These are phyloP conservation scores for Fagopyrum esculentum DNA, from an alignment of 148 eudicot species.

Conservation along the genomic window DNA sequence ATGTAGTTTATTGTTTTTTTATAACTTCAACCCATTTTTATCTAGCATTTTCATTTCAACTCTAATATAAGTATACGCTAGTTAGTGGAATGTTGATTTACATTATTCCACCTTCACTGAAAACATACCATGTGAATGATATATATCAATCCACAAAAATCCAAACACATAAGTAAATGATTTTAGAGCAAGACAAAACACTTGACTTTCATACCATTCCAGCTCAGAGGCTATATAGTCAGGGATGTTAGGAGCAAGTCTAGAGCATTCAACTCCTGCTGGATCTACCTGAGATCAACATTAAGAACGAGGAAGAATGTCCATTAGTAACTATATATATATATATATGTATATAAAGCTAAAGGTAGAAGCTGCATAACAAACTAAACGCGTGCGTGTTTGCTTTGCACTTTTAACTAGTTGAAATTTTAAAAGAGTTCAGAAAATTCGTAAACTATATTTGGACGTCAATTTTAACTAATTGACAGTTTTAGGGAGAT, in stretches of 20 bases:
- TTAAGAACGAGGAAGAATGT: conserved; percentile 7
- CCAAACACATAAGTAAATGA: not conserved
- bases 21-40: no score
- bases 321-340: not conserved
- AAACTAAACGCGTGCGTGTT: no score
- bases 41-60: no score
- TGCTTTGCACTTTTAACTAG: no score
- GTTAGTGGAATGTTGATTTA: not conserved
- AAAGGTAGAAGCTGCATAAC: not conserved
- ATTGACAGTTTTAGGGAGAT: no score
- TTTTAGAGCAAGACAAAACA: conserved; percentile 1
- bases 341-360: not conserved
- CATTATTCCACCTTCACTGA: not conserved
- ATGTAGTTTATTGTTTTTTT: no score
- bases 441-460: no score
- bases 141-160: not conserved
- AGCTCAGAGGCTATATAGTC: conserved; percentile 58
- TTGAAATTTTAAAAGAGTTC: no score
- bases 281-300: conserved; percentile 64
- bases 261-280: conserved; percentile 59
- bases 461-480: no score
- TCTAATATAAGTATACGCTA: no score
- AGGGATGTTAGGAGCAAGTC: conserved; percentile 47
- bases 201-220: conserved; percentile 37
- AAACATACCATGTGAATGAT: not conserved